Conservation (phyloP, 2,329 filamentous ascomycete species). For the Alternaria novae-zelandiae region DNA sequence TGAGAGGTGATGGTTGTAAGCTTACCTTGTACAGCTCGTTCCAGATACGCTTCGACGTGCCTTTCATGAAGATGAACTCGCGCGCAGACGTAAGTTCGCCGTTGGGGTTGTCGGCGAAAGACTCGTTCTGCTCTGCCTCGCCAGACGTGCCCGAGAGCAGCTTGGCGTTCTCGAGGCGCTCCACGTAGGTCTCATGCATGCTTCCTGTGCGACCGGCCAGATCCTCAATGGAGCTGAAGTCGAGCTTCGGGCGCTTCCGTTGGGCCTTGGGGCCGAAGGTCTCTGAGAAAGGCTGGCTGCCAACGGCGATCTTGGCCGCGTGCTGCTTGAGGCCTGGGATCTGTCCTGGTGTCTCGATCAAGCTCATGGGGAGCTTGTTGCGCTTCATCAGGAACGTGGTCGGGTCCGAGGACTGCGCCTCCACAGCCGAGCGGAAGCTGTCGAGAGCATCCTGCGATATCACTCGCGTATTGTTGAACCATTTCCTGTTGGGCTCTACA, state of each 20-base stretch:
- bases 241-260: slow-evolving; percentile 89
- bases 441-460: slow-evolving; percentile 88
- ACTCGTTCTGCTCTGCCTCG: slow-evolving; percentile 58
- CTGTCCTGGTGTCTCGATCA: slow-evolving; percentile 78
- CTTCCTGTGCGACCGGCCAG: slow-evolving; percentile 80
- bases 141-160: slow-evolving; percentile 75
- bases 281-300: slow-evolving; percentile 82
- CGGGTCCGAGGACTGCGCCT: slow-evolving; percentile 86
- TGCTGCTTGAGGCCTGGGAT: slow-evolving; percentile 89
- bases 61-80: slow-evolving; percentile 86
- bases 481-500: slow-evolving; percentile 95
- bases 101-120: slow-evolving; percentile 40
- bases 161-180: slow-evolving; percentile 78
- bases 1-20: background rate
- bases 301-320: slow-evolving; percentile 90
- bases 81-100: slow-evolving; percentile 54
- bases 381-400: slow-evolving; percentile 95
- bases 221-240: slow-evolving; percentile 80
- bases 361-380: slow-evolving; percentile 94
- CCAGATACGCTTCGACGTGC: slow-evolving; percentile 82
- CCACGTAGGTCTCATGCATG: slow-evolving; percentile 81
- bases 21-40: slow-evolving; percentile 90
- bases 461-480: slow-evolving; percentile 93
- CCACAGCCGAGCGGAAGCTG: slow-evolving; percentile 89
- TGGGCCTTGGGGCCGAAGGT: slow-evolving; percentile 95